Evolutionary conservation across 805 yeast genomes (phyloP), one percentile per base, ranked within the genome.

Genomic region (Candida bentonensis): DNA sequence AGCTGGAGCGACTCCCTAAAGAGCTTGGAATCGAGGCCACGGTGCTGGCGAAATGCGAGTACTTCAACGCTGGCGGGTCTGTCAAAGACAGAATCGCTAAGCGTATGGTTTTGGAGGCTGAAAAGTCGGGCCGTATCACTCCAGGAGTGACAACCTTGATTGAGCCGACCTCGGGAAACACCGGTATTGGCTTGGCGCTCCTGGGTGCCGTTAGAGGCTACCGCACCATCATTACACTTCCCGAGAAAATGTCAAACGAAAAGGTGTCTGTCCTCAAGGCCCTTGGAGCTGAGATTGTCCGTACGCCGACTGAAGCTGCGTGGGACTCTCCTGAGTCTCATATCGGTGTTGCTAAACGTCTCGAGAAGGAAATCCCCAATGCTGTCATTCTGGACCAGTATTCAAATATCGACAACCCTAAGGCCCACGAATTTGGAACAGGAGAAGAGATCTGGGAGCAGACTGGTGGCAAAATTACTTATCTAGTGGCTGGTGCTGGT

Each of bases 251-350:
- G 95, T 81, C 89, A 39, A 84, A 84, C 62, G 95, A 84, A 59
- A 84, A 84, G 60, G 94, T 84, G 23, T 76, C 88, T 42, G 94
- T 85, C 3, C 72, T 84, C 61, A 83, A 83, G 63, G 94, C 94
- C 3, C 70, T 84, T 47, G 95, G 95, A 47, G 94, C 95, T 25
- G 94, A 84, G 62, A 84, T 84, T 59, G 79, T 84, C 52, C 76
- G 95, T 69, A 84, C 95, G 11, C 94, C 95, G 43, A 84, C 88
- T 23, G 94, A 81, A 58, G 94, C 94, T 39, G 94, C 94, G 2
- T 84, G 87, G 85, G 94, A 84, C 56, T 74, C 94, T 41, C 94
- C 94, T 39, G 94, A 85, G 62, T 79, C 88, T 25, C 94, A 84
- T 57, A 83, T 84, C 58, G 94, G 94, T 51, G 95, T 84, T 33